Evolutionary conservation across 2,329 filamentous ascomycete genomes (phyloP).

Genomic region (Cladosporium sp.): DNA sequence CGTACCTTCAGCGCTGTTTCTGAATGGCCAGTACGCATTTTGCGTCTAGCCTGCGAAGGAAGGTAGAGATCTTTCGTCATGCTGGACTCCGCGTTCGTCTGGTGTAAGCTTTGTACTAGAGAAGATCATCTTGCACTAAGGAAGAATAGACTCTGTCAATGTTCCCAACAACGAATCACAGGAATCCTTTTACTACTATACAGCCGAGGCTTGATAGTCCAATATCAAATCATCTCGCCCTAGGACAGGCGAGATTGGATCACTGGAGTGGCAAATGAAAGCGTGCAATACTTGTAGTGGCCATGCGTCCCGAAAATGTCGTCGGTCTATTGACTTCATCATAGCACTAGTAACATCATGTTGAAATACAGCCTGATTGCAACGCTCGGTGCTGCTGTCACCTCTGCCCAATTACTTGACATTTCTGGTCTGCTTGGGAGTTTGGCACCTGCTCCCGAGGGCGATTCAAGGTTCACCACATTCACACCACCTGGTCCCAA

Average conservation of each 20-base stretch:
- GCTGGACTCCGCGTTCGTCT: neutral
- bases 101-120: neutral
- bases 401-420: slow-evolving; percentile 3
- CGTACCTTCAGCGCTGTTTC: neutral
- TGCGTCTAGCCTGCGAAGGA: neutral
- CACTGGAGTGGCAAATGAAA: slow-evolving; percentile 1
- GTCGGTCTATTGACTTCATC: neutral
- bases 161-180: neutral
- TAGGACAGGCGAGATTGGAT: neutral
- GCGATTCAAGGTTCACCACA: slow-evolving; percentile 31
- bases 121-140: slow-evolving; percentile 1
- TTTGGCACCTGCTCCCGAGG: slow-evolving; percentile 28
- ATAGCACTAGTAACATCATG: neutral
- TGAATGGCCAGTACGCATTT: neutral
- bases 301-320: neutral
- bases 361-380: neutral
- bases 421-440: slow-evolving; percentile 24
- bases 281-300: slow-evolving; percentile 9
- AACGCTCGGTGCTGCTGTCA: slow-evolving; percentile 1
- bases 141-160: slow-evolving; percentile 7
- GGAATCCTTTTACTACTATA: slow-evolving; percentile 1
- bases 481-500: slow-evolving; percentile 27
- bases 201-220: neutral
- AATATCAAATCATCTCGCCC: neutral
- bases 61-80: neutral